Evolutionary conservation across 164 flowering plant species (phyloP), one percentile per base, ranked within the genome.

Genomic region (Magnolia changhungtana): DNA sequence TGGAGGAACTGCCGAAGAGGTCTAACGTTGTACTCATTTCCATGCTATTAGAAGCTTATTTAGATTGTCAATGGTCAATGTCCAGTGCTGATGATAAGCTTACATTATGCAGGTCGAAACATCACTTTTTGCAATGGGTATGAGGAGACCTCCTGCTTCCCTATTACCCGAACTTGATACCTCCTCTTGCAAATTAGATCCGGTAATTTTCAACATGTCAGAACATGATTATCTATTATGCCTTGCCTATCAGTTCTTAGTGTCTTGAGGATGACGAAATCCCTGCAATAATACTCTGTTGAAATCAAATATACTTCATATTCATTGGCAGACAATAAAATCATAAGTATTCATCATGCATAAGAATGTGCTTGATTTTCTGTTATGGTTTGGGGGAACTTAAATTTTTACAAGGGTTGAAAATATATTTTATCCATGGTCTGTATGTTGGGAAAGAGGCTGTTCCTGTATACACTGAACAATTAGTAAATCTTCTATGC

Each of bases 1-100:
- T 73, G 99, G 98, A 76, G 99, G 99, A 49, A 87, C 89, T 86
- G 80, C 92, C 45, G 99, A 96, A 84, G 99, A 96, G 97, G 99
- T 93, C 11, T 68, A 58, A 31, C 70, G 63, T 37, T 74, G 11
- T 20, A 29, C 24, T 23, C 16, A 21, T 5, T 45, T 49, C 4
- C 73, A 21, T 69, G 37, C 19, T 73, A 18, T 16, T 66, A 21
- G 24, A 24, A 11, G 66, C 18, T 75, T 67, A 50, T 59, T 58
- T 50, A 21, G 7, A n/a, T 69, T n/a, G 27, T 58, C 20, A 75
- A 67, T 10, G 49, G 37, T 66, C 24, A 24, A 4, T 11, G 29
- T 68, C 61, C 73, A 50, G 50, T 74, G 20, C 77, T 82, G 74
- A 78, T 77, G 68, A 29, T 65, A 71, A 63, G 20, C 21, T 13